Evolutionary conservation across 306 rosid genomes (phyloP).

Genomic region (Prunus kanzakura): DNA sequence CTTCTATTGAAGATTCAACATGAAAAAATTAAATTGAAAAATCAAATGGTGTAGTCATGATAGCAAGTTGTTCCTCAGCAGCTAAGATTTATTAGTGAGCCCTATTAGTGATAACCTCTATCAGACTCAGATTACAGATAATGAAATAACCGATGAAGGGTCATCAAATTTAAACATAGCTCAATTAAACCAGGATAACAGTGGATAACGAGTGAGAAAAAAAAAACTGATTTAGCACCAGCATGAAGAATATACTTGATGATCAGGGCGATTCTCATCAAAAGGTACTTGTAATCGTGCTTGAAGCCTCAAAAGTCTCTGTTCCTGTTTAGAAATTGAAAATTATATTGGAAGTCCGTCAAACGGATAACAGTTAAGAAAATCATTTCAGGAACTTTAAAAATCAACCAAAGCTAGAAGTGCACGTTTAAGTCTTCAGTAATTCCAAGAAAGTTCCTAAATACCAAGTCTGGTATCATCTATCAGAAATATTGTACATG

Average conservation of each 20-base stretch:
- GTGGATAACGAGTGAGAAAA: not conserved
- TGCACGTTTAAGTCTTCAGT: not conserved
- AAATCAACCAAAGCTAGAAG: not conserved
- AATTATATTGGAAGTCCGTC: conserved; percentile 3
- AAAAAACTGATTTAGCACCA: conserved; percentile 13
- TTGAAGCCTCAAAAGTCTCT: conserved; percentile 83
- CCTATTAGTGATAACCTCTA: not conserved
- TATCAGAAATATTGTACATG: not conserved
- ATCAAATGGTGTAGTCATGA: not conserved
- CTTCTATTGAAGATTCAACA: not conserved
- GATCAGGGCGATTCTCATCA: conserved; percentile 67
- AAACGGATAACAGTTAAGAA: conserved; percentile 2
- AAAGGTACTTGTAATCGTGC: conserved; percentile 70
- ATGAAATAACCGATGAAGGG: not conserved
- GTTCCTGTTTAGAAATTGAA: conserved; percentile 46
- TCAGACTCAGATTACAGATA: not conserved
- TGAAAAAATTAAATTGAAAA: not conserved
- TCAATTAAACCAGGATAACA: not conserved
- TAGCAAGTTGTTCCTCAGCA: not conserved
- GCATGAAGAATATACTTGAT: conserved; percentile 57
- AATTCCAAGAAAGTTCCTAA: not conserved
- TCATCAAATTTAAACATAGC: not conserved
- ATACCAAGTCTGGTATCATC: not conserved
- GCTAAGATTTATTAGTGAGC: not conserved
- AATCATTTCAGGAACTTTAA: not conserved